Base-by-base conservation (phyloP, 106 monocot genomes). In the Dactylorhiza incarnata region DNA sequence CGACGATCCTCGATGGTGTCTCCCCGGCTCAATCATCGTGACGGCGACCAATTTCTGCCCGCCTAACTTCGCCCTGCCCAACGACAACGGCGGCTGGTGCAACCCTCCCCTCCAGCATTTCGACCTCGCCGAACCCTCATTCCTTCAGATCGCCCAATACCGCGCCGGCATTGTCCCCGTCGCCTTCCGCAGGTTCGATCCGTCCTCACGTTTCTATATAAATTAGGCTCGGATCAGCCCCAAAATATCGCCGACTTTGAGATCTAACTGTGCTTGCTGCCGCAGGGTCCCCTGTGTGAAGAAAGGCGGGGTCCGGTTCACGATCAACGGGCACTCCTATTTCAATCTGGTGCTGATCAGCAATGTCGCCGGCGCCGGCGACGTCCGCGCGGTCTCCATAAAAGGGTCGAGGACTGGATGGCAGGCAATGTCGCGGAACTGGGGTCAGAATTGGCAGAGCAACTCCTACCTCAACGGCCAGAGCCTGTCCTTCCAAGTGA, bases 391-490 rank as follows among this genome's bases (percentile, higher is more conserved):
- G 25, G 91, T 91, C 43, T 73, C 84, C 23, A 84, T 91, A 68
- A 91, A 91, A 78, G 86, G 88, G 16, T 88, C 88, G 46, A 77
- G 43, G 29, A 78, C 84, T 5, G 84, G 82, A 48, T 91, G 91
- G 91, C 88, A 88, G 72, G 53, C 88, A 5, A 86, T 91, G 88
- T 91, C 91, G 1, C 77, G 91, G 16, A 91, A 91, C 76, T 91
- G 91, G 91, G 91, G 91, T 45, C 88, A 88, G 84, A 91, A 91
- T 74, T 91, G 91, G 91, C 91, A 91, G 84, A 91, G 91, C 86
- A 88, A 91, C 84, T 72, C 84, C 3, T 82, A 83, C 82, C 83
- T 91, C 76, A 75, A 88, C 50, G 85, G 88, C 9, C 87, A 91
- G 81, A 78, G 81, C 84, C 86, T 91, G 19, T 91, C 91, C 43